Evolutionary conservation across 768 basidiomycete genomes (phyloP).

Genomic region (Chiua virens): DNA sequence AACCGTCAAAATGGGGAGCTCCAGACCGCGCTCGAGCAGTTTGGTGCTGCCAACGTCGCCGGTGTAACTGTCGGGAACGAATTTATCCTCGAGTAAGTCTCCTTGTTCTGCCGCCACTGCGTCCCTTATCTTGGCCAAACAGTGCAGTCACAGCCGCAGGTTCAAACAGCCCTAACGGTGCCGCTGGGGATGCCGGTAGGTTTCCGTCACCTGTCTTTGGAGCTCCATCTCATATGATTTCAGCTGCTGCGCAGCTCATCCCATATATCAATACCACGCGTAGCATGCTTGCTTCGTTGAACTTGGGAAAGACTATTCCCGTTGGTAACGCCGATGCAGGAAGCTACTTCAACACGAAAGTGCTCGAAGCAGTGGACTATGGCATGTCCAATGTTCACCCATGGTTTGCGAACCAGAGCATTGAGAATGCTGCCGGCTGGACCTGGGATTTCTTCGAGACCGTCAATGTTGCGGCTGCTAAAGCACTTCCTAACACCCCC

Average conservation of each 20-base stretch:
- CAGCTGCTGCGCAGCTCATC: conserved; percentile 63
- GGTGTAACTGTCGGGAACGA: conserved; percentile 94
- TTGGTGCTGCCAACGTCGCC: conserved; percentile 69
- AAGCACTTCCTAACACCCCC: conserved; percentile 64
- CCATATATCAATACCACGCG: conserved; percentile 67
- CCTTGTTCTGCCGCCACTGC: not conserved
- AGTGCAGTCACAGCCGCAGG: conserved; percentile 61
- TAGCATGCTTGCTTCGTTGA: conserved; percentile 52
- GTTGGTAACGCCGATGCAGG: conserved; percentile 88
- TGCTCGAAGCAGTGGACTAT: conserved; percentile 65
- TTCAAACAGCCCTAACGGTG: conserved; percentile 53
- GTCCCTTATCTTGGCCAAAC: conserved; percentile 4
- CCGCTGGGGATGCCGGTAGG: conserved; percentile 48
- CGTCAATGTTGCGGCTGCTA: conserved; percentile 60
- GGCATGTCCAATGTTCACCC: conserved; percentile 92
- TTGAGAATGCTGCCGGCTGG: conserved; percentile 74
- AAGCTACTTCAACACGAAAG: conserved; percentile 72
- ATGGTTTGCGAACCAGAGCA: conserved; percentile 85
- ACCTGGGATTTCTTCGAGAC: conserved; percentile 74
- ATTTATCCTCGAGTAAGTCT: conserved; percentile 71
- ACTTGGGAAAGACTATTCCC: conserved; percentile 56
- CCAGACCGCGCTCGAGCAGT: conserved; percentile 67
- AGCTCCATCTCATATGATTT: not conserved
- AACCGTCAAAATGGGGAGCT: conserved; percentile 69
- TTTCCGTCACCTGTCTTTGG: not conserved